These are phyloP conservation scores for Stemphylium vesicarium DNA, from an alignment of 2,329 filamentous ascomycete genomes.

Conservation along the genomic window DNA sequence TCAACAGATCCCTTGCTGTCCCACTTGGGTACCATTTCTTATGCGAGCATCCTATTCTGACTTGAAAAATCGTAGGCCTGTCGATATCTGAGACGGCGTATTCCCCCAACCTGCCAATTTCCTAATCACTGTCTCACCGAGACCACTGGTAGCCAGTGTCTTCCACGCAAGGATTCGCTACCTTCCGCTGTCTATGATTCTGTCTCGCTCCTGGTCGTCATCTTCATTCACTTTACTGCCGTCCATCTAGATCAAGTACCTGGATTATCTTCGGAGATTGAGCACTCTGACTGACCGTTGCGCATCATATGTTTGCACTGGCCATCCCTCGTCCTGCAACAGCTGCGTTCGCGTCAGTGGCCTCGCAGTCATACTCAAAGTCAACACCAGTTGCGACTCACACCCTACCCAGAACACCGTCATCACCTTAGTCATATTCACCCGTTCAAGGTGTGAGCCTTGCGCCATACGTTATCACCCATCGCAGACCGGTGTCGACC, in stretches of 20 bases:
- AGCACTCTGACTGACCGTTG: conserved; percentile 8
- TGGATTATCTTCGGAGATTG: conserved; percentile 7
- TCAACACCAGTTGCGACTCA: conserved; percentile 3
- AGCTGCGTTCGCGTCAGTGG: conserved; percentile 17
- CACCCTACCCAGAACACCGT: conserved; percentile 8
- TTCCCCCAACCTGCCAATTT: conserved; percentile 9
- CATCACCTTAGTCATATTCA: background rate
- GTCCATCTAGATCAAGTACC: conserved; percentile 19
- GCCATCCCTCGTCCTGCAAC: conserved; percentile 16
- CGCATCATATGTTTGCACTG: conserved; percentile 23
- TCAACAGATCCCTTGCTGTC: conserved; percentile 29
- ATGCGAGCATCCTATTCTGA: conserved; percentile 41
- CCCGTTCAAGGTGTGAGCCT: background rate
- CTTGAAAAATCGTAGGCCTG: conserved; percentile 29
- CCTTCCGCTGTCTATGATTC: conserved; percentile 28
- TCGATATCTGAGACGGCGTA: conserved; percentile 31
- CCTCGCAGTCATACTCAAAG: conserved; percentile 12
- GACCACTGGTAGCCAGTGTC: conserved; percentile 21
- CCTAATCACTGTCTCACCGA: conserved; percentile 26
- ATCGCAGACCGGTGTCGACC: conserved; percentile 40
- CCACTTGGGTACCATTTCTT: conserved; percentile 26
- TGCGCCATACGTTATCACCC: conserved; percentile 1
- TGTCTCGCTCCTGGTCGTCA: conserved; percentile 24
- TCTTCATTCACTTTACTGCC: conserved; percentile 11
- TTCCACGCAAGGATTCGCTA: conserved; percentile 37